Percentiles rank a stretch among this genome's conserved stretches.
Evolutionary conservation across 2,329 filamentous ascomycete genomes (phyloP).

Genomic region (Claviceps sp.): DNA sequence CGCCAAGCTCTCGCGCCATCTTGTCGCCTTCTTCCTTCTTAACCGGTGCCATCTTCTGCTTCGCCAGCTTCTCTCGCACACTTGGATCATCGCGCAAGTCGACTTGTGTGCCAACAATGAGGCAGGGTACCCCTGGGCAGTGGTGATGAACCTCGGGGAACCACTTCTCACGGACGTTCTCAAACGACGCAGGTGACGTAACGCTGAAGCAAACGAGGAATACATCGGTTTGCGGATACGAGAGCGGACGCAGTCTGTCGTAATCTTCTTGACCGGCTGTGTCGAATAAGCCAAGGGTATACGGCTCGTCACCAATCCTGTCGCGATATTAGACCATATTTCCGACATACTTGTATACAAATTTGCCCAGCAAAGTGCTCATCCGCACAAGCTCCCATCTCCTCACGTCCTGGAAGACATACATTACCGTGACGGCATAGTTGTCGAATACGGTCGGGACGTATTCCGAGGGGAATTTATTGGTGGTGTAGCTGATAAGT

Average conservation of each 20-base stretch:
- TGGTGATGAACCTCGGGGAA: constrained; percentile 98
- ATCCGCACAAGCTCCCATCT: constrained; percentile 1
- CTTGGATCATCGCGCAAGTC: constrained; percentile 83
- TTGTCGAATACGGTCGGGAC: constrained; percentile 99
- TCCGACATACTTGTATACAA: background rate
- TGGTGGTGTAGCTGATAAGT: constrained; percentile 97
- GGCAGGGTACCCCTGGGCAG: constrained; percentile 91
- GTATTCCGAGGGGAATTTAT: constrained; percentile 99
- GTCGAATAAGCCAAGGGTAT: constrained; percentile 94
- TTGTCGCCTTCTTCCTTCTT: constrained; percentile 84
- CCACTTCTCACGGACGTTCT: constrained; percentile 99
- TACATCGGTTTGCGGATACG: constrained; percentile 96
- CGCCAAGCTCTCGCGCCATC: constrained; percentile 95
- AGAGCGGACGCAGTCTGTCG: constrained; percentile 88
- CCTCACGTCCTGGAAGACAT: constrained; percentile 31
- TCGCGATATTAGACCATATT: constrained; percentile 7
- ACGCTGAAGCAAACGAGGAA: constrained; percentile 99
- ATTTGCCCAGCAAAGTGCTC: background rate
- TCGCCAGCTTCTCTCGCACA: constrained; percentile 80
- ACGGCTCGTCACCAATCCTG: constrained; percentile 98
- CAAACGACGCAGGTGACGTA: constrained; percentile 92
- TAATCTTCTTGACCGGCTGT: constrained; percentile 99
- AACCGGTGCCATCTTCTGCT: constrained; percentile 93
- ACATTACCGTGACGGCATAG: constrained; percentile 99
- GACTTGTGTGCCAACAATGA: constrained; percentile 95